Evolutionary conservation across 495 filamentous ascomycete genomes (phyloP), one percentile per base, ranked within the genome.

Genomic region (Parachaetomium inaequale): DNA sequence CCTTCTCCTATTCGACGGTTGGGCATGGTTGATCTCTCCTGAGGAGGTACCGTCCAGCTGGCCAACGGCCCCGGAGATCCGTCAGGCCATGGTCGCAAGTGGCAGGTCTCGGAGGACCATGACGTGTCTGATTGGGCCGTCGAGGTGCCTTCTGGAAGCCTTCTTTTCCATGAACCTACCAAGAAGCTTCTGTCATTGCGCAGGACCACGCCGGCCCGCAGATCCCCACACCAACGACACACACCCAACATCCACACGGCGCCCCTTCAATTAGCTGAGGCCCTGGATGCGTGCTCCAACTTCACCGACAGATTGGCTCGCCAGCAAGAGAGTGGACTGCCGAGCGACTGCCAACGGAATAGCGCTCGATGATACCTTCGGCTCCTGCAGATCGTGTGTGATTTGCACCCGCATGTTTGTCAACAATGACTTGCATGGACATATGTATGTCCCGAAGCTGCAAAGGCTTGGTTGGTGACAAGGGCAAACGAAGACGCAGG

Each of bases 121-220:
- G 34, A 54, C 58, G 47, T 47, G 45, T 19, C 52, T 58, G 58
- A 65, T 61, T 65, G 63, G 63, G 31, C 38, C 36, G 28, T 26
- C 12, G 15, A 26, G 15, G n/a, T n/a, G 8, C n/a, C 58, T 65
- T 65, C 63, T 65, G 63, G 63, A 65, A 65, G 32, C 55, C 19
- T 65, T 65, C 63, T 47, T 42, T 57, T 26, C 38, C 31, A 52
- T 38, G 46, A 19, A 25, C 25, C 53, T 50, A 42, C 49, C 50
- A 55, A 23, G 55, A 46, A 59, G 54, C 28, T 36, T 15, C 26
- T 34, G 2, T 15, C 12, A 45, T 31, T 8, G 7, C 31, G 36
- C 53, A 55, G 36, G 23, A 26, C 40, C 25, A 32, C 29, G 34
- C 26, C 21, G 36, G 29, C 40, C 38, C 23, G 23, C 52, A 38